phyloP scores from a whole-genome alignment of 805 yeast genomes.

The Clavispora asparagi region DNA sequence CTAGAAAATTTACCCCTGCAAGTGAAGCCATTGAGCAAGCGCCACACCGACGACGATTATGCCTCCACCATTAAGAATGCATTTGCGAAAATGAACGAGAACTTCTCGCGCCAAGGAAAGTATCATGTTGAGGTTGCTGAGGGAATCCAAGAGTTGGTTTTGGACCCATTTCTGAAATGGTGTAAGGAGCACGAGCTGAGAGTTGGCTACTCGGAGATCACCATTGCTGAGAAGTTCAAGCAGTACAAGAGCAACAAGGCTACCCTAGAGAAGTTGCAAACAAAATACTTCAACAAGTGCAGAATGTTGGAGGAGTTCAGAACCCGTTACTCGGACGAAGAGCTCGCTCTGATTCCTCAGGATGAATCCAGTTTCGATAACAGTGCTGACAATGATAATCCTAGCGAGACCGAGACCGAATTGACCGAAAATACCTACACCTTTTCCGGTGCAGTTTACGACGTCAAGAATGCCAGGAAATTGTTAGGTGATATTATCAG shows the following conservation, averaged over 20 bases:
- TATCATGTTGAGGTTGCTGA: conserved; percentile 58
- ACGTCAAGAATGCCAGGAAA: conserved; percentile 24
- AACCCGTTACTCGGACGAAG: conserved; percentile 42
- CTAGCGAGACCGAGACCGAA: conserved; percentile 6
- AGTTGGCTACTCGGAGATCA: conserved; percentile 54
- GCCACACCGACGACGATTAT: conserved; percentile 44
- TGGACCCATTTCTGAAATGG: conserved; percentile 73
- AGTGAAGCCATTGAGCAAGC: conserved; percentile 36
- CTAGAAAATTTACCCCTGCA: conserved; percentile 41
- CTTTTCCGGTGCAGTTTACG: conserved; percentile 30
- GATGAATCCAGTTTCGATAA: conserved; percentile 10
- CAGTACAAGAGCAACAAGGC: conserved; percentile 44
- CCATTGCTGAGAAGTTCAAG: conserved; percentile 46
- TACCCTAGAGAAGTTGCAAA: conserved; percentile 53
- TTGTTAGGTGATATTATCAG: conserved; percentile 31
- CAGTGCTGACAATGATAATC: conserved; percentile 1
- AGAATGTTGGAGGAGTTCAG: conserved; percentile 65
- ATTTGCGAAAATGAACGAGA: conserved; percentile 49
- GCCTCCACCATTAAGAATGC: conserved; percentile 64
- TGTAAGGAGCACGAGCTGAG: conserved; percentile 65
- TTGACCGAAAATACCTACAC: conserved; percentile 23
- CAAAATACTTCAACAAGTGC: conserved; percentile 72
- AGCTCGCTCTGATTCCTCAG: conserved; percentile 25
- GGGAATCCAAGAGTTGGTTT: conserved; percentile 53
- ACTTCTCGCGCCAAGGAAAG: conserved; percentile 54